Evolutionary conservation across 2,329 filamentous ascomycete species (phyloP).

Genomic region (Pyrenochaeta sp.): DNA sequence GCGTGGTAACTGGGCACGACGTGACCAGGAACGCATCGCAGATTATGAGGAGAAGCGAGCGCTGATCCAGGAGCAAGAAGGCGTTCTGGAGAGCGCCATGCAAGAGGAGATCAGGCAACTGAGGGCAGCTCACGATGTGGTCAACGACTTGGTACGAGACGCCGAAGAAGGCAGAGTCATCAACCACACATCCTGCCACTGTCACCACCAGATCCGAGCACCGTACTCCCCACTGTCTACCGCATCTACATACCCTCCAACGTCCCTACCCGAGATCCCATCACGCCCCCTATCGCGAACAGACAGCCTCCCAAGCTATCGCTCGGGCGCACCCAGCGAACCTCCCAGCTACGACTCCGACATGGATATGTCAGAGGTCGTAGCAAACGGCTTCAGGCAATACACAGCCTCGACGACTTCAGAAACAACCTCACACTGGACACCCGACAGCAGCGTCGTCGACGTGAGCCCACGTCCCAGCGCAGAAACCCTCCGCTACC

Average conservation of each 20-base stretch:
- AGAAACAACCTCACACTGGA: slow-evolving; percentile 40
- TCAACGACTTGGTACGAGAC: slow-evolving; percentile 55
- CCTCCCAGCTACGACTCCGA: slow-evolving; percentile 55
- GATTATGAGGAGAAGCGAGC: slow-evolving; percentile 62
- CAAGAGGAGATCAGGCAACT: slow-evolving; percentile 58
- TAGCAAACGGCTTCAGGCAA: slow-evolving; percentile 53
- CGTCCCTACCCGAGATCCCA: slow-evolving; percentile 38
- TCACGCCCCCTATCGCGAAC: slow-evolving; percentile 48
- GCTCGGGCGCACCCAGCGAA: slow-evolving; percentile 45
- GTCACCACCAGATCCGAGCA: slow-evolving; percentile 18
- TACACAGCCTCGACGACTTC: slow-evolving; percentile 43
- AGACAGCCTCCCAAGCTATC: slow-evolving; percentile 54
- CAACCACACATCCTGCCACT: slow-evolving; percentile 19
- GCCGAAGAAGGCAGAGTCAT: slow-evolving; percentile 47
- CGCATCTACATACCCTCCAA: slow-evolving; percentile 41
- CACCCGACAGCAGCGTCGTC: slow-evolving; percentile 48
- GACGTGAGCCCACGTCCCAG: slow-evolving; percentile 49
- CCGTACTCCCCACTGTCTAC: slow-evolving; percentile 37
- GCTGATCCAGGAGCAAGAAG: slow-evolving; percentile 56
- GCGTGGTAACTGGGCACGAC: slow-evolving; percentile 46
- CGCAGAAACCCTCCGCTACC: slow-evolving; percentile 44
- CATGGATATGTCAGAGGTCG: slow-evolving; percentile 44
- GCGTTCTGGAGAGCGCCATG: slow-evolving; percentile 53
- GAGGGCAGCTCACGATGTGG: slow-evolving; percentile 60
- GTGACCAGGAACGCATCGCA: slow-evolving; percentile 37